Base-by-base conservation (phyloP, 2,329 filamentous ascomycete genomes). In the Exophiala sideris region DNA sequence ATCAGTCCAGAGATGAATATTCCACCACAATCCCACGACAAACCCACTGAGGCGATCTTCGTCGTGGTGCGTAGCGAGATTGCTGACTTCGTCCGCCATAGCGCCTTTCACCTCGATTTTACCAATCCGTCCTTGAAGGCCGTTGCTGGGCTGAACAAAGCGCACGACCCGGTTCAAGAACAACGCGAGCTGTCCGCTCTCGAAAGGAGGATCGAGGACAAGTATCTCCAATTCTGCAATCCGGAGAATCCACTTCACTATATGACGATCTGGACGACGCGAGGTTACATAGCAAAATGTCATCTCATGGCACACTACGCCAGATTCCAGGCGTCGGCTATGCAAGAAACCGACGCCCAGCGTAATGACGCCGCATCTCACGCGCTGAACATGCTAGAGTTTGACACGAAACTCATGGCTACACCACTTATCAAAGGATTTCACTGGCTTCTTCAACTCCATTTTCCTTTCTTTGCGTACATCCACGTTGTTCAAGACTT, bases 401-500 rank as follows among this genome's bases (percentile, higher is more conserved):
- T 67, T 59, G 76, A 80, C 54, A 77, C 76, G 0, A 73, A 69
- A 38, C 56, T 79, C 14, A 70, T 73, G 58, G 66, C 61, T 1
- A 76, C 75, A 0, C 67, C 72, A 1, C 64, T 74, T 0, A 73
- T 67, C 2, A 72, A 68, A 62, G 64, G 68, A 3, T 79, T 68
- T 51, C 58, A 55, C 4, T 80, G 78, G 79, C 56, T 75, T 1
- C 48, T 68, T 1, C 64, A 71, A 3, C 65, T 71, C 20, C 63
- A 79, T 59, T 79, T 80, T 51, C 79, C 78, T 0, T 74, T 79
- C 40, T 72, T 72, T 0, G 76, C 75, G 1, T 79, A 79, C 57
- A 65, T 79, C 9, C 71, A 78, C 40, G 58, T 79, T 5, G 56
- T 72, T 0, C 70, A 78, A 55, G 70, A 77, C 24, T 52, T 80